These are phyloP conservation scores for Arctium minus DNA, from an alignment of 129 eudicot genomes.

Conservation along the genomic window DNA sequence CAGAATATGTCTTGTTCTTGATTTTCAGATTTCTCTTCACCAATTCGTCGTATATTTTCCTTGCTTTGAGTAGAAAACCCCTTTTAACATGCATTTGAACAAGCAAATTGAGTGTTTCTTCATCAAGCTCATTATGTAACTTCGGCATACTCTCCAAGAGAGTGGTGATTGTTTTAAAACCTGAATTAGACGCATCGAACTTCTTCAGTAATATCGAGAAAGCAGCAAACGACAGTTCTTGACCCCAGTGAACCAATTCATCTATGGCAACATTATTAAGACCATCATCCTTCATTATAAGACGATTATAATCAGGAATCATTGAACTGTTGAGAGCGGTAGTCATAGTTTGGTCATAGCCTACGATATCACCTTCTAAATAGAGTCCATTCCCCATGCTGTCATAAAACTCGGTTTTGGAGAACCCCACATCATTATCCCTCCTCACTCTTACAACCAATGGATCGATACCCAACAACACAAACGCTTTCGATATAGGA, in stretches of 20 bases:
- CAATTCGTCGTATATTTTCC: conserved; percentile 40
- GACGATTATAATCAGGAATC: conserved; percentile 61
- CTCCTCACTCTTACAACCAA: conserved; percentile 58
- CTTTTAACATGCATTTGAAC: conserved; percentile 50
- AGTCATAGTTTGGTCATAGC: conserved; percentile 42
- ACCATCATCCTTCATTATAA: conserved; percentile 30
- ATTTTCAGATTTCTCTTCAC: conserved; percentile 34
- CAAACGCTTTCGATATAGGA: conserved; percentile 51
- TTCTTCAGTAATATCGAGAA: conserved; percentile 35
- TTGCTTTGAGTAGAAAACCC: conserved; percentile 51
- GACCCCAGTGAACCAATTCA: conserved; percentile 81
- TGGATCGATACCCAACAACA: conserved; percentile 52
- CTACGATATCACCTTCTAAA: conserved; percentile 62
- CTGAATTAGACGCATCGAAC: conserved; percentile 32
- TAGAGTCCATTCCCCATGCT: conserved; percentile 89
- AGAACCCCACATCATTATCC: conserved; percentile 60
- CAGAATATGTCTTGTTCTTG: conserved; percentile 39
- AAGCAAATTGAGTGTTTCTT: conserved; percentile 53
- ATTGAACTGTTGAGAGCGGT: conserved; percentile 58
- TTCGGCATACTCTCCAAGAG: conserved; percentile 40
- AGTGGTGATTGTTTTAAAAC: conserved; percentile 41
- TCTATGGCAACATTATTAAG: conserved; percentile 27
- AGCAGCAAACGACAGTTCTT: conserved; percentile 50
- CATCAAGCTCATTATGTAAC: conserved; percentile 46
- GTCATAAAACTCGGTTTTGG: conserved; percentile 69